Evolutionary conservation across 31 red algal species (phyloP), one percentile per base, ranked within the genome.

Genomic region (Asparagopsis taxiformis): DNA sequence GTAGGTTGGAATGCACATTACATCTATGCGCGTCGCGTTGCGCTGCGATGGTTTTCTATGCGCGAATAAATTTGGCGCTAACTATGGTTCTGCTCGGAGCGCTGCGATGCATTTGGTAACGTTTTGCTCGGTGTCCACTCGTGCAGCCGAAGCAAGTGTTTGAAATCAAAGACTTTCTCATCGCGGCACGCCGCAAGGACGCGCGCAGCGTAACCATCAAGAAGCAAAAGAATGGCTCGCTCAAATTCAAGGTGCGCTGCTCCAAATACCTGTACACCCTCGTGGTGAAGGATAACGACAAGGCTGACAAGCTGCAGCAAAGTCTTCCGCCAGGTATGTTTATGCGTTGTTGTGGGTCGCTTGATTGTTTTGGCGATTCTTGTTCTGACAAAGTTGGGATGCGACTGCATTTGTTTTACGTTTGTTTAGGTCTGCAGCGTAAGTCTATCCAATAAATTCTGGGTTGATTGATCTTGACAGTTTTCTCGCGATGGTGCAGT

Each of bases 211-310:
- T 99, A 8, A 99, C 68, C 34, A 90, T 99, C 61, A 94, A 94
- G 70, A 93, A 94, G 65, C 76, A 87, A 50, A 77, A 77, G 33
- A 88, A 48, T n/a, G 79, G 80, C 29, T 55, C 75, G 29, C 76
- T 87, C 58, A 99, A 99, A 65, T 99, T 99, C 55, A 99, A 99
- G 79, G 87, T 99, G 3, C 85, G 96, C 25, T 99, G 96, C 72
- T 81, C 77, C 8, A 90, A 80, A 65, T 94, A 91, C 49, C 73
- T 99, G 32, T 99, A 99, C 78, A 99, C 96, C 0, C 76, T 99
- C 8, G 87, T 92, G 2, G 85, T 99, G 7, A 86, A 81, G 46
- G 90, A 99, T 54, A 70, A 82, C 30, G 84, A 88, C 31, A 94
- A 94, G 77, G 96, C 96, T 13, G 82, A 90, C 44, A 94, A 94